phyloP scores from a whole-genome alignment of 176 grass and related monocot species.

The Bolboschoenus planiculmis region DNA sequence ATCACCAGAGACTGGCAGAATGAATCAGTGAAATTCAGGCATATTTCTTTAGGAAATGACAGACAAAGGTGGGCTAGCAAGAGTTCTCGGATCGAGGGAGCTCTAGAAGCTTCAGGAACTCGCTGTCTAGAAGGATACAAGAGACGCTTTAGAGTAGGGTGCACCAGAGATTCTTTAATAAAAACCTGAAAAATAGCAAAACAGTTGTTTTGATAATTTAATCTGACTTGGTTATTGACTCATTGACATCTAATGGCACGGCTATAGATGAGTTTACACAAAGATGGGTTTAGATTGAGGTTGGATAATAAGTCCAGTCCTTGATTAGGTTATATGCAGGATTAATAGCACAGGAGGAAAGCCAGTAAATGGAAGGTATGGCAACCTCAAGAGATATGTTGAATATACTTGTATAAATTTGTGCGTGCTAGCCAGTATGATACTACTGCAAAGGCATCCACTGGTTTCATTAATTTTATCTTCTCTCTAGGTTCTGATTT shows the following conservation, averaged over 20 bases:
- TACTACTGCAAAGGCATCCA: no score
- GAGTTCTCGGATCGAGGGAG: not conserved
- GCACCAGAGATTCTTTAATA: slow-evolving; percentile 4
- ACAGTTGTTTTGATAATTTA: not conserved
- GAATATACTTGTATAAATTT: not conserved
- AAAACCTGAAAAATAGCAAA: not conserved
- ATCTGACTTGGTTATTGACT: not conserved
- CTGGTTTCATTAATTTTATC: no score
- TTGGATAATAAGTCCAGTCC: not conserved
- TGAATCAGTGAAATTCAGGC: not conserved
- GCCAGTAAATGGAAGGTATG: not conserved
- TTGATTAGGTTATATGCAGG: not conserved
- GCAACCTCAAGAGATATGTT: not conserved
- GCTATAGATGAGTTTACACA: not conserved
- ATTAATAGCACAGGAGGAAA: not conserved
- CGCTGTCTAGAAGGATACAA: not conserved
- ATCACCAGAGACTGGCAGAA: not conserved
- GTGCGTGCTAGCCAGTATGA: not conserved
- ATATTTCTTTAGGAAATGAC: slow-evolving; percentile 4
- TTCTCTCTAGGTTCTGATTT: no score
- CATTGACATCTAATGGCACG: not conserved
- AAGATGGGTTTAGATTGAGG: not conserved
- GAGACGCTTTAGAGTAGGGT: not conserved
- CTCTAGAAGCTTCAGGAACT: not conserved
- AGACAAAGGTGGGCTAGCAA: not conserved